Percentiles rank a stretch among this genome's conserved stretches.
phyloP scores from a whole-genome alignment of 768 basidiomycete species.

The Tylopilus rubrobrunneus region DNA sequence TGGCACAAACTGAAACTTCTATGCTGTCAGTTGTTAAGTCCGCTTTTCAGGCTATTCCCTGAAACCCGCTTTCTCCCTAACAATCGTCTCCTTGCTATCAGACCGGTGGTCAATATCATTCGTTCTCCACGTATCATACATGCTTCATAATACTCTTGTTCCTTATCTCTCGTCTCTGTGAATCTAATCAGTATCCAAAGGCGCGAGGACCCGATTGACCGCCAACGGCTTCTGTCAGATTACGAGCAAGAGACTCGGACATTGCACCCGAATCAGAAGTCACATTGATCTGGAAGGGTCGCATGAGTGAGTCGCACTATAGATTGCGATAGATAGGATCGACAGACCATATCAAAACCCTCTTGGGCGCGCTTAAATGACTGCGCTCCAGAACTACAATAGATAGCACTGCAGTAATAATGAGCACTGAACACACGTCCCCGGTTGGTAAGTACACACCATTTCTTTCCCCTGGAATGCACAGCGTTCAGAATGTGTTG shows the following conservation, averaged over 20 bases:
- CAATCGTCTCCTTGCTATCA: neutral
- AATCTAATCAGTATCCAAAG: slow-evolving; percentile 9
- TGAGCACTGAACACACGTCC: neutral
- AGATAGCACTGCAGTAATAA: slow-evolving; percentile 40
- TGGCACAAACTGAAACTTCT: neutral
- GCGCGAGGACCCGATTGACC: slow-evolving; percentile 4
- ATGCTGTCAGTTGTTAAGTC: neutral
- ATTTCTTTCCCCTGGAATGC: slow-evolving; percentile 60
- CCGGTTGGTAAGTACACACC: slow-evolving; percentile 35
- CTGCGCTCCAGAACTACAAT: slow-evolving; percentile 43
- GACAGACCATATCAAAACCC: slow-evolving; percentile 34
- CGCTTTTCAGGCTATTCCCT: neutral
- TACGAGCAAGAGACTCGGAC: slow-evolving; percentile 29
- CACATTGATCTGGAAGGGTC: slow-evolving; percentile 32
- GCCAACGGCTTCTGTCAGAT: slow-evolving; percentile 21
- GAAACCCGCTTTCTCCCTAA: neutral
- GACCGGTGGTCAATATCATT: neutral
- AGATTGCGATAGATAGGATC: neutral
- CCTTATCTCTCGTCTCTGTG: neutral
- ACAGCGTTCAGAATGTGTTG: slow-evolving; percentile 47
- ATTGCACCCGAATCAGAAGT: slow-evolving; percentile 22
- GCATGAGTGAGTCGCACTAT: neutral
- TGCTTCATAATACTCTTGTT: neutral
- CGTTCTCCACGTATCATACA: neutral
- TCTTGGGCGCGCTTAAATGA: slow-evolving; percentile 41